Evolutionary conservation across 176 grass and related monocot species (phyloP).

Genomic region (Carex kokanica): DNA sequence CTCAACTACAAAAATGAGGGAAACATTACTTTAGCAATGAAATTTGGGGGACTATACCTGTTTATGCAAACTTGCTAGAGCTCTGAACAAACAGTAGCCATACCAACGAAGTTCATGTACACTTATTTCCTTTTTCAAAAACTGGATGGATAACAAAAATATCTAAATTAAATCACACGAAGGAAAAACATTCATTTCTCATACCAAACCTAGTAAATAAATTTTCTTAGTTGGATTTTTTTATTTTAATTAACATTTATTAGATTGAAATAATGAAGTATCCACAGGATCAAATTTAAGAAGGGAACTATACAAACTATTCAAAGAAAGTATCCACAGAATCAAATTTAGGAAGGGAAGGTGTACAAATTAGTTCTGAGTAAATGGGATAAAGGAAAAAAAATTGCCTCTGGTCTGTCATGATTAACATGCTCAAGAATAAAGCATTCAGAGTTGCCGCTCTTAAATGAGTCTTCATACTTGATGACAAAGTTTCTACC

Average conservation of each 20-base stretch:
- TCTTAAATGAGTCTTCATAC: constrained; percentile 59
- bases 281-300: neutral
- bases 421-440: constrained; percentile 87
- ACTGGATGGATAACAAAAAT: constrained; percentile 41
- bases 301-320: neutral
- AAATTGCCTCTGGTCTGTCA: constrained; percentile 85
- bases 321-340: neutral
- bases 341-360: neutral
- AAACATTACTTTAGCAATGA: constrained; percentile 10
- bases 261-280: neutral
- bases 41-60: constrained; percentile 40
- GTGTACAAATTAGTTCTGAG: neutral
- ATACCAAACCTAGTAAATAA: neutral
- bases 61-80: constrained; percentile 76
- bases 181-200: neutral
- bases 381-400: constrained; percentile 1
- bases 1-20: neutral
- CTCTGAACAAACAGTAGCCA: constrained; percentile 76
- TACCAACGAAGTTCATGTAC: constrained; percentile 72
- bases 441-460: constrained; percentile 71
- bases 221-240: neutral
- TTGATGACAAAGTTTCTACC: constrained; percentile 66
- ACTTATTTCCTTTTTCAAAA: constrained; percentile 69
- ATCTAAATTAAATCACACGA: neutral
- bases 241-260: constrained; percentile 21